Base-by-base conservation (phyloP, 805 yeast genomes). In the Zygosaccharomyces pseudorouxii region DNA sequence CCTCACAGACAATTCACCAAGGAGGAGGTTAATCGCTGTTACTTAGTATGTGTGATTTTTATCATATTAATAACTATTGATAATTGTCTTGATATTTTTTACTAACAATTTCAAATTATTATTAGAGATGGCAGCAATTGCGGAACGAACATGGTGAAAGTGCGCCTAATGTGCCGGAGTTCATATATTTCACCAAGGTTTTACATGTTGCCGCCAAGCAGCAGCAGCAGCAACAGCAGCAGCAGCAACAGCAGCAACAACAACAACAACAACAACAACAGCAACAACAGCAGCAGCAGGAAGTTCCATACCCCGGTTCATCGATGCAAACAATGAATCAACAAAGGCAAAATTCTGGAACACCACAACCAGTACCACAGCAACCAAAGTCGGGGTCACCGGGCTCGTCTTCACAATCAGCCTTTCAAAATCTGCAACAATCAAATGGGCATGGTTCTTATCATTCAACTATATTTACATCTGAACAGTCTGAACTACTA, bases 1-100 rank as follows among this genome's bases (percentile, higher is more conserved):
- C 67, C 68, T 37, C 60, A 64, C 43, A 56, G 67, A 36, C 63
- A 59, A 40, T 57, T 64, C 18, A 59, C 68, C 10, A 64, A 60
- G 36, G 71, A 67, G 36, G 71, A 67, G 38, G 60, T 67, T n/a
- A 66, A 65, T 42, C 60, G 71, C 36, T 65, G 70, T 45, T 65
- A 65, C 48, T 47, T 64, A 52, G 56, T 53, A 53, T 48, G 56
- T 52, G 29, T 14, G 16, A 22, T 44, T 20, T 11, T 22, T 12
- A 9, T 14, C 12, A 12, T 19, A 25, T 33, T 25, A n/a, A 29
- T 25, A 14, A 22, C 23, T 19, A 31, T 38, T 28, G 20, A 27
- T n/a, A 31, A 10, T 38, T n/a, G 22, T n/a, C 23, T 27, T 9
- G 30, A 18, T 5, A n/a, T 19, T 16, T 16, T 39, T 37, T 49